phyloP scores from a whole-genome alignment of 2,329 filamentous ascomycete species.

The Neoarthrinium moseri region DNA sequence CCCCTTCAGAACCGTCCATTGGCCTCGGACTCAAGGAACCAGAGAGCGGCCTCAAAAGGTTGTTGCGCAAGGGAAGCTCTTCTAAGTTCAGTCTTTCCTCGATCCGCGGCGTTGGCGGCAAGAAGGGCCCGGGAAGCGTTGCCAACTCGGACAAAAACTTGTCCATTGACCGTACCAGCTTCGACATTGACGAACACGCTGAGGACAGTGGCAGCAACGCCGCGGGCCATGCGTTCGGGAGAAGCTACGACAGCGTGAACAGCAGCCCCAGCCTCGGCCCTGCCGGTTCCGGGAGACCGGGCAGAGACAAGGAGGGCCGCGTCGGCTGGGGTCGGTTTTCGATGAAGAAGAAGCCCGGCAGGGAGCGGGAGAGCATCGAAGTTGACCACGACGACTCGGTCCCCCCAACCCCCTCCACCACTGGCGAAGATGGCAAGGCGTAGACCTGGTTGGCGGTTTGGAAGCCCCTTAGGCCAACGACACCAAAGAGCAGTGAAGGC shows the following conservation, averaged over 20 bases:
- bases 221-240: constrained; percentile 33
- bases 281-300: constrained; percentile 38
- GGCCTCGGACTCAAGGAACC: constrained; percentile 44
- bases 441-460: too few species aligned
- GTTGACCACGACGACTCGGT: constrained; percentile 40
- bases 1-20: constrained; percentile 51
- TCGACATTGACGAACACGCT: constrained; percentile 56
- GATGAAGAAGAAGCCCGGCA: constrained; percentile 57
- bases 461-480: too few species aligned
- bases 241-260: constrained; percentile 55
- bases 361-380: constrained; percentile 56
- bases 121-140: constrained; percentile 58
- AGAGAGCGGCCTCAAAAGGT: constrained; percentile 58
- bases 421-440: constrained; percentile 8
- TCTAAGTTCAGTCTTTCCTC: constrained; percentile 65
- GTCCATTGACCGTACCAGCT: constrained; percentile 55
- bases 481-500: too few species aligned
- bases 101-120: constrained; percentile 44
- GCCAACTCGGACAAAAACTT: constrained; percentile 57
- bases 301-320: constrained; percentile 48
- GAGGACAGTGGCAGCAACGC: constrained; percentile 35
- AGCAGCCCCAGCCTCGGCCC: constrained; percentile 58
- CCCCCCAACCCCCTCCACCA: constrained; percentile 19
- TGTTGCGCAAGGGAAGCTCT: constrained; percentile 65
- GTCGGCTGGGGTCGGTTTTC: constrained; percentile 48